Evolutionary conservation across 345 rosid genomes (phyloP).

Genomic region (Ceriops tagal): DNA sequence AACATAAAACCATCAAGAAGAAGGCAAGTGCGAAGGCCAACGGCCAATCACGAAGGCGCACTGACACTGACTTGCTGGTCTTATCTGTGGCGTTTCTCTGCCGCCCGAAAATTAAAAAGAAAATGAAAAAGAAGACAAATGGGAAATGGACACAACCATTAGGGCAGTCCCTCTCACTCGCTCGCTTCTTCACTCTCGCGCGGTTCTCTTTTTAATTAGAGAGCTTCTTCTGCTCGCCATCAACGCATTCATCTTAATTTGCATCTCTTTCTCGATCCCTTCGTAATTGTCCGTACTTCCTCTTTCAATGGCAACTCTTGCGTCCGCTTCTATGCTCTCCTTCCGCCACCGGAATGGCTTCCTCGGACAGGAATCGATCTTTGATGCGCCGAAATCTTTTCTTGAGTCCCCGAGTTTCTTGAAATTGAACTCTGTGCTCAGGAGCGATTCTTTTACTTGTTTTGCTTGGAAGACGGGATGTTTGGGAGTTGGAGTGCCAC

Average conservation of each 20-base stretch:
- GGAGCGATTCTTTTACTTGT: background rate
- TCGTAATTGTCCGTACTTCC: background rate
- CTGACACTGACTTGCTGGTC: too few relatives aligned
- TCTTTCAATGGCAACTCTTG: slow-evolving; percentile 36
- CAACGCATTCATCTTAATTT: too few relatives aligned
- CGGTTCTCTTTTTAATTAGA: background rate
- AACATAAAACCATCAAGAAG: too few relatives aligned
- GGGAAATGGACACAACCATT: background rate
- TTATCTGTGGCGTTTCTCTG: background rate
- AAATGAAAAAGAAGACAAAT: background rate
- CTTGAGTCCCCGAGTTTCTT: slow-evolving; percentile 2
- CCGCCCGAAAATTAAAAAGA: background rate
- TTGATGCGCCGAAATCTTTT: background rate
- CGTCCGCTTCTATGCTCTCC: slow-evolving; percentile 20
- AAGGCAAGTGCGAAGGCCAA: background rate
- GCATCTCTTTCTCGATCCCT: background rate
- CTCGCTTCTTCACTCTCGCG: background rate
- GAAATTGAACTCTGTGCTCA: slow-evolving; percentile 15
- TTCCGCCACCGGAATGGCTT: slow-evolving; percentile 4
- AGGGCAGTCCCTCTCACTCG: slow-evolving; percentile 7
- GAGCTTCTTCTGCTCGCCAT: background rate
- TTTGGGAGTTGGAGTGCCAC: slow-evolving; percentile 22
- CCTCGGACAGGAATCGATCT: background rate
- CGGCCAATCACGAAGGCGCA: background rate
- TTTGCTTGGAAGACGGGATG: slow-evolving; percentile 7